Percentiles rank a stretch among this genome's conserved stretches.
phyloP scores from a whole-genome alignment of 805 yeast species.

The Metschnikowia rubicola region DNA sequence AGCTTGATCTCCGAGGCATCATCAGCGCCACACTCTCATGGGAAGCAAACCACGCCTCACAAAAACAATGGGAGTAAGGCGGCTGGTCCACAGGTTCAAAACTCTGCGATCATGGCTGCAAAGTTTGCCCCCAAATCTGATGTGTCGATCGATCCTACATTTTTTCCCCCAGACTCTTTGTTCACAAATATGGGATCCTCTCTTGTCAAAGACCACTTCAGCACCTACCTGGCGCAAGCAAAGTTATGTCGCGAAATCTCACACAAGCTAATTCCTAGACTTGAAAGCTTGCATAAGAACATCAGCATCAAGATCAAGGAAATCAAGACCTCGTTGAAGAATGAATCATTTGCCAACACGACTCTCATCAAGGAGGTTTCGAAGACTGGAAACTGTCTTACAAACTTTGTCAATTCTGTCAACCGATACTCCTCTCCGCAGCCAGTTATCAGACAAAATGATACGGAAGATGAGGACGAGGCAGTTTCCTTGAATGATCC shows the following conservation, averaged over 20 bases:
- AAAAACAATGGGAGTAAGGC: neutral
- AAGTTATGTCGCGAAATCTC: constrained; percentile 32
- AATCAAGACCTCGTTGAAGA: constrained; percentile 36
- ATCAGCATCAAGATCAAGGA: constrained; percentile 39
- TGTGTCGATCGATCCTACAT: constrained; percentile 21
- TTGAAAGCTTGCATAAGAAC: constrained; percentile 35
- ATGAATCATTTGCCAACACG: constrained; percentile 40
- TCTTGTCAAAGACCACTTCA: constrained; percentile 34
- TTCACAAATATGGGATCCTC: constrained; percentile 30
- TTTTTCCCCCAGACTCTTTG: constrained; percentile 24
- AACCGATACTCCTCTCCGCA: constrained; percentile 31
- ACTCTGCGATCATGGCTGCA: constrained; percentile 13
- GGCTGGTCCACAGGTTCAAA: neutral
- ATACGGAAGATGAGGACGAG: constrained; percentile 26
- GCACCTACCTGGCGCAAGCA: constrained; percentile 23
- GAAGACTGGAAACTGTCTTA: constrained; percentile 56
- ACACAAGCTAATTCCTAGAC: constrained; percentile 33
- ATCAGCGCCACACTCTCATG: neutral
- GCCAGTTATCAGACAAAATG: constrained; percentile 29
- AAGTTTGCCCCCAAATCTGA: constrained; percentile 19
- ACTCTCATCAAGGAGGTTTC: constrained; percentile 42
- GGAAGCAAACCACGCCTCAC: neutral
- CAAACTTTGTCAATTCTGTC: constrained; percentile 28
- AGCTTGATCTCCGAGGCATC: constrained; percentile 11
- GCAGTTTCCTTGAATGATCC: constrained; percentile 36